A percentile compares a stretch with the other conserved stretches of the same genome.
Conservation (phyloP, 2,329 filamentous ascomycete species). For the Elsinoe fawcettii region DNA sequence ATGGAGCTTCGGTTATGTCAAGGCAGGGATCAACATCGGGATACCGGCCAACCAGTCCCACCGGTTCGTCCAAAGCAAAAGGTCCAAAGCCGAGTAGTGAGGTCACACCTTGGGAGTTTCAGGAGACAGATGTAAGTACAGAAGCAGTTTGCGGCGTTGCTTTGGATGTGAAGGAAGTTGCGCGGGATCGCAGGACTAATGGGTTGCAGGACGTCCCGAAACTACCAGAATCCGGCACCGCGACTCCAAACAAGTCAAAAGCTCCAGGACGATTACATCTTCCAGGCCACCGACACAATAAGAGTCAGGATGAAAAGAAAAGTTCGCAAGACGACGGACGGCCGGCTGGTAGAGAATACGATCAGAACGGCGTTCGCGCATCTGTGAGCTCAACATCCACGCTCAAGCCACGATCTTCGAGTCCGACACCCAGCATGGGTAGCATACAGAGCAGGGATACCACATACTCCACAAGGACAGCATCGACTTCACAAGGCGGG, state of each 20-base stretch:
- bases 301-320: slow-evolving; percentile 52
- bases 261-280: slow-evolving; percentile 54
- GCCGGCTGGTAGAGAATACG: slow-evolving; percentile 4
- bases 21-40: slow-evolving; percentile 12
- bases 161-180: background rate
- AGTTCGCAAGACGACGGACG: slow-evolving; percentile 19
- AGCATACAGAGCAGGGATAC: slow-evolving; percentile 49
- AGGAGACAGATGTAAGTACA: slow-evolving; percentile 38
- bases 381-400: slow-evolving; percentile 43
- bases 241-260: slow-evolving; percentile 19
- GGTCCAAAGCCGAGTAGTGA: slow-evolving; percentile 52
- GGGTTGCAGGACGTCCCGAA: slow-evolving; percentile 21
- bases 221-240: slow-evolving; percentile 23
- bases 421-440: slow-evolving; percentile 69
- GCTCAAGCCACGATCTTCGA: slow-evolving; percentile 59
- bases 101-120: slow-evolving; percentile 95
- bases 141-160: background rate
- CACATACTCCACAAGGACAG: slow-evolving; percentile 36
- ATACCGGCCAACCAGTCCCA: slow-evolving; percentile 9
- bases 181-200: background rate
- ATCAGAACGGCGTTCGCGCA: slow-evolving; percentile 46
- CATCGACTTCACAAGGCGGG: slow-evolving; percentile 48
- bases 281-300: slow-evolving; percentile 60
- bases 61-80: slow-evolving; percentile 14
- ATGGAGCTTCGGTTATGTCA: slow-evolving; percentile 51